These are phyloP conservation scores for Eucalyptus regnans DNA, from an alignment of 345 rosid species.

Conservation along the genomic window DNA sequence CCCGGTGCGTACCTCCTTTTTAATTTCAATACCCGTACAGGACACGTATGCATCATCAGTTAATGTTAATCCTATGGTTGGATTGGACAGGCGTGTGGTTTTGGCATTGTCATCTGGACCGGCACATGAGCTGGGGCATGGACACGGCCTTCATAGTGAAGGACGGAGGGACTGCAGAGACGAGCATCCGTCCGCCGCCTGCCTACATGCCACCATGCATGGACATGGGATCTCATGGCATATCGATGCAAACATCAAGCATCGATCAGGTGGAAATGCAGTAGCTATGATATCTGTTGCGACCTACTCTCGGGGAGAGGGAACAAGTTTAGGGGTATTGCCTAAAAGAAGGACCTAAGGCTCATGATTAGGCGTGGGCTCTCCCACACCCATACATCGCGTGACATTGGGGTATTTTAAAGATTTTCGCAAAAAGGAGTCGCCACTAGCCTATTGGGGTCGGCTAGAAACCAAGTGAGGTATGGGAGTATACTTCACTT, in stretches of 20 bases:
- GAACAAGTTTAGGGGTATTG: no score
- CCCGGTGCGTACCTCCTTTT: not conserved
- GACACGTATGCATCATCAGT: not conserved
- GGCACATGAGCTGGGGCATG: conserved; percentile 21
- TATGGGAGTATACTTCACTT: no score
- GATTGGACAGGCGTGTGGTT: not conserved
- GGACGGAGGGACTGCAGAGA: not conserved
- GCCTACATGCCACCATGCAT: not conserved
- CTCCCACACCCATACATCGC: no score
- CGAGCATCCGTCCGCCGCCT: not conserved
- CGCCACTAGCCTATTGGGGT: no score
- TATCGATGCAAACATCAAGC: not conserved
- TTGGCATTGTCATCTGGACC: not conserved
- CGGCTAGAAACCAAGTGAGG: no score
- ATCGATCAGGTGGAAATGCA: not conserved
- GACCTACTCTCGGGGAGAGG: no score
- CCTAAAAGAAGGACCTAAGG: no score
- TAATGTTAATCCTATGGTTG: not conserved
- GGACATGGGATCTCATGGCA: not conserved
- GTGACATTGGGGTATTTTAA: no score
- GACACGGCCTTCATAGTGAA: conserved; percentile 12
- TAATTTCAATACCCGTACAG: no score
- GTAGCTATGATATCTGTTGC: not conserved
- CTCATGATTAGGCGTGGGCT: no score
- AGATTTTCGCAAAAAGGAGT: no score